Evolutionary conservation across 2,329 filamentous ascomycete species (phyloP).

Genomic region (Colletotrichum sp.): DNA sequence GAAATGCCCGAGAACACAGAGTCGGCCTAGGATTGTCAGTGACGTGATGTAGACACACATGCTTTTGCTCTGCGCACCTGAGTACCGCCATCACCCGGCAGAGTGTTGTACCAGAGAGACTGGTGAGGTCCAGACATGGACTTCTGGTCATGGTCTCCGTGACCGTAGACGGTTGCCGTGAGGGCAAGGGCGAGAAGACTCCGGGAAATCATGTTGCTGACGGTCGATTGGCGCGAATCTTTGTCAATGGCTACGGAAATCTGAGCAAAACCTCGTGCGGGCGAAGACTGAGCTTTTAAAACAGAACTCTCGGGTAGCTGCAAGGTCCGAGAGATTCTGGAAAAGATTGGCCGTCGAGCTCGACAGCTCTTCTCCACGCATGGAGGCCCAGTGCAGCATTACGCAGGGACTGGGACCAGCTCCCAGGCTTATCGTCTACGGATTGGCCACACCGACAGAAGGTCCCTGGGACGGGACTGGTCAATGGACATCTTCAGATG

Average conservation of each 20-base stretch:
- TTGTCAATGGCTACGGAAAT: background rate
- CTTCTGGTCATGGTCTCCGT: conserved; percentile 65
- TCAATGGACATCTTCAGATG: conserved; percentile 8
- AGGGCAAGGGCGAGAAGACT: conserved; percentile 42
- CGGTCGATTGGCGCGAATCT: background rate
- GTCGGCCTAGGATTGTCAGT: conserved; percentile 64
- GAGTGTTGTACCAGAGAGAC: conserved; percentile 80
- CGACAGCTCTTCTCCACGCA: conserved; percentile 11
- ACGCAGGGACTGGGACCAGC: background rate
- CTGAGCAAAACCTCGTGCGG: background rate
- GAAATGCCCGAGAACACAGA: conserved; percentile 89
- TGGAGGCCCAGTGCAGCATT: background rate
- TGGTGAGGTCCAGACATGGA: conserved; percentile 72
- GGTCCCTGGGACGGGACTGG: background rate
- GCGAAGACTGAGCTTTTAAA: conserved; percentile 7
- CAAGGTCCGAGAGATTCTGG: background rate
- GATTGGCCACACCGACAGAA: background rate
- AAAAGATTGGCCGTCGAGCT: conserved; percentile 1
- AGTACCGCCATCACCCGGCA: conserved; percentile 84
- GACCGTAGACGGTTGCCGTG: conserved; percentile 60
- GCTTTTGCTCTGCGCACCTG: conserved; percentile 59
- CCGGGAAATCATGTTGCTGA: conserved; percentile 30
- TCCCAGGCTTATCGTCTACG: conserved; percentile 13
- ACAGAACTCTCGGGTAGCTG: background rate
- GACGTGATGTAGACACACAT: background rate